Base-by-base conservation (phyloP, 345 rosid species). In the Anastatica hierochuntica region DNA sequence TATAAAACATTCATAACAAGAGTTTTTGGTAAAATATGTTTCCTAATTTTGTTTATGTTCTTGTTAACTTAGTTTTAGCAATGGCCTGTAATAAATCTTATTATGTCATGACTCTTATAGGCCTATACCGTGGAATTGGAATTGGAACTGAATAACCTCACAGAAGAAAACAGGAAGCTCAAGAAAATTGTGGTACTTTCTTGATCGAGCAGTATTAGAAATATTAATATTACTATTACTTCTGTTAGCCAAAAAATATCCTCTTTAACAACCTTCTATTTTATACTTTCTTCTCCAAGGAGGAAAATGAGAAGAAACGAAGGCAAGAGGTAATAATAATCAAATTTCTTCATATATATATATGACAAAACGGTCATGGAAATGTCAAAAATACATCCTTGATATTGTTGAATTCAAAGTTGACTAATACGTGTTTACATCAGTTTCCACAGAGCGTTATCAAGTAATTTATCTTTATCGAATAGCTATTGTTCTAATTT, bases 91-190 rank as follows among this genome's bases (percentile, higher is more conserved):
- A n/a, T n/a, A n/a, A n/a, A n/a, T n/a, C n/a, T n/a, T n/a, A n/a
- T n/a, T n/a, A n/a, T n/a, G n/a, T n/a, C n/a, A n/a, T n/a, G n/a
- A 52, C 14, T 15, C 9, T 16, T 8, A 17, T 70, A 86, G 97
- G 97, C 96, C 1, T 86, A 86, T 52, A 90, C 94, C 4, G 94
- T 86, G 38, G 97, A 90, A 75, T 12, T 86, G 76, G 97, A 90
- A 67, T 59, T 79, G 6, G 97, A 84, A 66, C 39, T 90, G 50
- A 76, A 81, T 58, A 88, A 74, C 23, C 97, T 86, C 6, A 82
- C 73, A 37, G 83, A 82, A 56, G 97, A 90, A 74, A 90, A 90
- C 43, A 71, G 67, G 13, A 79, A 71, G 76, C 77, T 90, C 38
- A 82, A 77, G 58, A 66, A 64, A 60, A 66, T 60, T 43, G 62